phyloP scores from a whole-genome alignment of 2,329 filamentous ascomycete genomes.

The Xylariales sp. region DNA sequence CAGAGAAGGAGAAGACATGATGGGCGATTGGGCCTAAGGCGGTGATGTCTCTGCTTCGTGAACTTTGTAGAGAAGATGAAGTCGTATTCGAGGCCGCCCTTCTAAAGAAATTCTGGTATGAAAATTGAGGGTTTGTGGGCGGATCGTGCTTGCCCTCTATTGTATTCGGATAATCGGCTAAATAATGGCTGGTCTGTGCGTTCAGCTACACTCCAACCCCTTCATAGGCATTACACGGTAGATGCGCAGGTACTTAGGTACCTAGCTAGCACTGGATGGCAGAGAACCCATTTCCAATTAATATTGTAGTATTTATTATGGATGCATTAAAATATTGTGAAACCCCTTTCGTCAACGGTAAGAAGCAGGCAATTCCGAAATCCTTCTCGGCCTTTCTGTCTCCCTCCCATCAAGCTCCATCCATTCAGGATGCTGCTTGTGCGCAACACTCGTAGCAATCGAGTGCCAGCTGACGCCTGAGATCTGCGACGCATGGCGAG shows the following conservation, averaged over 20 bases:
- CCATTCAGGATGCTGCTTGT: neutral
- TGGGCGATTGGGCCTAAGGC: slow-evolving; percentile 35
- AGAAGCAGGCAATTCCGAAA: neutral
- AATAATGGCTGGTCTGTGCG: no score
- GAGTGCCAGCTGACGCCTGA: neutral
- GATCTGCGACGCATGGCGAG: neutral
- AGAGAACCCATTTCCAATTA: no score
- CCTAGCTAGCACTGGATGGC: no score
- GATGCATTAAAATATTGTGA: neutral
- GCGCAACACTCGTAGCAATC: neutral
- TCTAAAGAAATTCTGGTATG: neutral
- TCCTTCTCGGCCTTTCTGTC: neutral
- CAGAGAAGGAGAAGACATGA: slow-evolving; percentile 63
- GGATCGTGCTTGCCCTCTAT: no score
- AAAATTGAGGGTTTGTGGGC: neutral
- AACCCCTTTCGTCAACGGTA: neutral
- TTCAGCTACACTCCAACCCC: no score
- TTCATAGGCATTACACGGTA: no score
- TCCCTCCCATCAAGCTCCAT: neutral
- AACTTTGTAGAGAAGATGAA: slow-evolving; percentile 1
- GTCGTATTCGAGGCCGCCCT: slow-evolving; percentile 2
- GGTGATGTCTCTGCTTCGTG: neutral
- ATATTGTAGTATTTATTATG: neutral
- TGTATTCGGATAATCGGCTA: no score
- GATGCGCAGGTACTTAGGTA: no score